Base-by-base conservation (phyloP, 202 grass and related monocot genomes). In the Sporobolus alterniflorus region DNA sequence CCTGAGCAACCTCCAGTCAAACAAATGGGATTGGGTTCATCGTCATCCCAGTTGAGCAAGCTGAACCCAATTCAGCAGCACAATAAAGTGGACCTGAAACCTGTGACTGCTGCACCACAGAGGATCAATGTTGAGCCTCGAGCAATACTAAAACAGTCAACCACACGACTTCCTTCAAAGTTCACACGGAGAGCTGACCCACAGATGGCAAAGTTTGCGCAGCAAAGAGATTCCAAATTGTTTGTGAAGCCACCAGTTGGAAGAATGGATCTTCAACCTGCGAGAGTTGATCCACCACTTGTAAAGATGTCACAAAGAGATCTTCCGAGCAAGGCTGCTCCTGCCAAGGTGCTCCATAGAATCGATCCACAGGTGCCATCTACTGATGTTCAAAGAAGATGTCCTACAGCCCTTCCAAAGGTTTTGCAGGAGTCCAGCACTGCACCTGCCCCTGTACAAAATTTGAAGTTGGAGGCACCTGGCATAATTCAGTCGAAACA, bases 311-410 rank as follows among this genome's bases (percentile, higher is more conserved):
- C 15, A 24, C 78, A 40, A 9, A 74, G 25, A 57, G 51, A 64
- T 83, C 51, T 30, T 14, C 57, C 25, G 29, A 12, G 26, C 13
- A 30, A 48, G 15, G 41, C 9, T 74, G 9, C 22, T 5, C 26
- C 61, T 47, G 21, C 32, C 1, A 78, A 52, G 31, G 31, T 21
- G 28, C n/a, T 40, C 6, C 83, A 51, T 7, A 86, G 39, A 28
- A 60, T 78, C 25, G 66, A 73, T 44, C 22, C 31, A 15, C 50
- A n/a, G 7, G 11, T 86, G 3, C 16, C 57, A 52, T 84, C 73
- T 8, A 64, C 52, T 28, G 48, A 50, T 16, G 41, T 84, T 63
- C 56, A 30, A 33, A 89, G 82, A 66, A 83, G 78, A 78, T 47
- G 31, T 34, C 36, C 33, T 31, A 28, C 31, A 57, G 15, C 15